phyloP scores from a whole-genome alignment of 306 rosid genomes.

The Begonia loranthoides region DNA sequence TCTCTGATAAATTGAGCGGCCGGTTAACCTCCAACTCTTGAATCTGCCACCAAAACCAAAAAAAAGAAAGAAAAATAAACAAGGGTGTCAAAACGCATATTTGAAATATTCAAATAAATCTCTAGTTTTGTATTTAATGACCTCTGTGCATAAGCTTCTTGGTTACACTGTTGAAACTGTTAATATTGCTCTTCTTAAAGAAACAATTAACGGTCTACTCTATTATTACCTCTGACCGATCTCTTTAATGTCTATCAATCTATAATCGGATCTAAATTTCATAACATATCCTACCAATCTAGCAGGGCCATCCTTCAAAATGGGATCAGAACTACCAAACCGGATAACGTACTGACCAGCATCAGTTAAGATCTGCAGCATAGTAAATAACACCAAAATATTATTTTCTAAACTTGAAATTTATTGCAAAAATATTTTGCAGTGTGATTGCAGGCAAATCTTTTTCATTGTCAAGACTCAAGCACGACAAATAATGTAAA shows the following conservation, averaged over 20 bases:
- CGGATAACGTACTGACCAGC: slow-evolving; percentile 95
- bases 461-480: no score
- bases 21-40: slow-evolving; percentile 70
- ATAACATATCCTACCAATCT: slow-evolving; percentile 25
- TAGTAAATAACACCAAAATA: slow-evolving; percentile 1
- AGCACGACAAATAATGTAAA: no score
- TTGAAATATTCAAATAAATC: no score
- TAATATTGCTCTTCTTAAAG: no score
- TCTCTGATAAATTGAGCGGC: slow-evolving; percentile 56
- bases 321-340: slow-evolving; percentile 67
- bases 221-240: no score
- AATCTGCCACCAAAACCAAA: slow-evolving; percentile 31
- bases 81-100: not conserved
- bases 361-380: slow-evolving; percentile 73
- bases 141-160: no score
- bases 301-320: slow-evolving; percentile 57
- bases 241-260: no score
- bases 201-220: no score
- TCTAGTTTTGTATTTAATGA: not conserved
- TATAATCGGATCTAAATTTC: no score
- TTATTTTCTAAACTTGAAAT: not conserved
- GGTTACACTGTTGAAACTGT: no score
- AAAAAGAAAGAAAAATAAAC: not conserved
- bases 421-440: no score
- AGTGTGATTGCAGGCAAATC: no score